These are phyloP conservation scores for Phytophthora capsici DNA, from an alignment of 352 stramenopile genomes.

Conservation along the genomic window DNA sequence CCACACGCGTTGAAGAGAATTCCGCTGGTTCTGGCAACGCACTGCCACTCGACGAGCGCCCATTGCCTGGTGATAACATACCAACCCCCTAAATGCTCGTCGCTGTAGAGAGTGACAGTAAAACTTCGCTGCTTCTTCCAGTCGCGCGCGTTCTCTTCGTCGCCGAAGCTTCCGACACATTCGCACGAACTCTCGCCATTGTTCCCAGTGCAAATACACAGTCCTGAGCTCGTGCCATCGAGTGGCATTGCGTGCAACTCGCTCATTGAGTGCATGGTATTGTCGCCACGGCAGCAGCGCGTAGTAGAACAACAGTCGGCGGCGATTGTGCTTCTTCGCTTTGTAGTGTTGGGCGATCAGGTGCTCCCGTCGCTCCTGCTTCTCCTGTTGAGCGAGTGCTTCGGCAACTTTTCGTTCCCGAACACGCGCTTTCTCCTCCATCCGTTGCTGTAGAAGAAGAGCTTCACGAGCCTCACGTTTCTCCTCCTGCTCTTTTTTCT, in stretches of 20 bases:
- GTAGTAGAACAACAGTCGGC: constrained; percentile 59
- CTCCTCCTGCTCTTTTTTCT: constrained; percentile 42
- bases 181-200: constrained; percentile 48
- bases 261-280: constrained; percentile 31
- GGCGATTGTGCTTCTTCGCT: constrained; percentile 40
- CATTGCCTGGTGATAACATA: constrained; percentile 21
- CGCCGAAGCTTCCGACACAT: constrained; percentile 21
- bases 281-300: constrained; percentile 51
- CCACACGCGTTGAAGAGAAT: constrained; percentile 36
- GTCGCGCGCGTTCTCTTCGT: constrained; percentile 30
- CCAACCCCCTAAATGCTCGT: constrained; percentile 24
- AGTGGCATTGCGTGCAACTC: constrained; percentile 39
- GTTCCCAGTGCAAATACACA: constrained; percentile 46
- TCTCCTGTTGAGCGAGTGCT: constrained; percentile 33
- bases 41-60: constrained; percentile 34
- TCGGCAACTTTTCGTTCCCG: constrained; percentile 52
- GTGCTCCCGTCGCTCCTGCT: constrained; percentile 40
- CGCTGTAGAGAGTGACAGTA: constrained; percentile 22
- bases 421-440: constrained; percentile 45
- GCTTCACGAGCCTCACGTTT: constrained; percentile 53
- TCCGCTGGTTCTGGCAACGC: constrained; percentile 42
- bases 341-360: constrained; percentile 34
- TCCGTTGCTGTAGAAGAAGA: constrained; percentile 43
- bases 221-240: constrained; percentile 56
- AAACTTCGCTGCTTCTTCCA: constrained; percentile 30